phyloP scores from a whole-genome alignment of 495 filamentous ascomycete genomes.

The Penicillium chermesinum region DNA sequence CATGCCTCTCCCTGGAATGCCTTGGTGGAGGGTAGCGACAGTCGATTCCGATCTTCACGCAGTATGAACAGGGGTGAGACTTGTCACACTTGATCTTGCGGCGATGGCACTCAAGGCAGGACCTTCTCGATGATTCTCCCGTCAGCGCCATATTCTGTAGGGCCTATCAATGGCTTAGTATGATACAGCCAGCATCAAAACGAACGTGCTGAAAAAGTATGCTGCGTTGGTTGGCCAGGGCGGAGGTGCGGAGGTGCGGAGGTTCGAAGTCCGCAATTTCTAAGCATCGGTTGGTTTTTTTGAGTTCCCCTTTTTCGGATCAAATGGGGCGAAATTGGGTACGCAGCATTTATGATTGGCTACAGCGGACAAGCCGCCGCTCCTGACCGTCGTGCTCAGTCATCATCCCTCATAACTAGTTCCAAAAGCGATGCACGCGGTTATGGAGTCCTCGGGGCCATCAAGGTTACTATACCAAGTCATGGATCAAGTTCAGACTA shows the following conservation, averaged over 20 bases:
- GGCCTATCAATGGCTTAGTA: too few relatives aligned
- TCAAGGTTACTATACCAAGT: too few relatives aligned
- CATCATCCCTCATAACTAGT: not conserved
- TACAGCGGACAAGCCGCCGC: not conserved
- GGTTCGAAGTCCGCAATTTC: not conserved
- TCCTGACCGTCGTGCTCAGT: not conserved
- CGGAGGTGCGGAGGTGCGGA: not conserved
- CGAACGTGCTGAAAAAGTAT: not conserved
- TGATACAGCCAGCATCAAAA: too few relatives aligned
- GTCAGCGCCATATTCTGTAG: not conserved
- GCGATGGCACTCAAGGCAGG: constrained; percentile 48
- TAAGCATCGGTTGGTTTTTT: not conserved
- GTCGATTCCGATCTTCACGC: constrained; percentile 27
- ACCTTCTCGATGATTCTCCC: constrained; percentile 5
- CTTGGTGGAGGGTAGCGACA: constrained; percentile 19
- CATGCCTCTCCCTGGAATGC: not conserved
- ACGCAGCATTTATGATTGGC: not conserved
- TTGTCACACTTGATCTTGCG: constrained; percentile 54
- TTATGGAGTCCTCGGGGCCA: too few relatives aligned
- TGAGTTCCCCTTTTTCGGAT: not conserved
- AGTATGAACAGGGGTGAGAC: constrained; percentile 44
- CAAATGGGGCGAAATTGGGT: not conserved
- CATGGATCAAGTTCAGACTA: too few relatives aligned
- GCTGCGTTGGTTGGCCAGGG: not conserved
- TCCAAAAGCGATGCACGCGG: too few relatives aligned